Percentiles rank a stretch among this genome's conserved stretches.
These are phyloP conservation scores for Coniochaeta prunicola DNA, from an alignment of 2,329 filamentous ascomycete genomes.

Conservation along the genomic window DNA sequence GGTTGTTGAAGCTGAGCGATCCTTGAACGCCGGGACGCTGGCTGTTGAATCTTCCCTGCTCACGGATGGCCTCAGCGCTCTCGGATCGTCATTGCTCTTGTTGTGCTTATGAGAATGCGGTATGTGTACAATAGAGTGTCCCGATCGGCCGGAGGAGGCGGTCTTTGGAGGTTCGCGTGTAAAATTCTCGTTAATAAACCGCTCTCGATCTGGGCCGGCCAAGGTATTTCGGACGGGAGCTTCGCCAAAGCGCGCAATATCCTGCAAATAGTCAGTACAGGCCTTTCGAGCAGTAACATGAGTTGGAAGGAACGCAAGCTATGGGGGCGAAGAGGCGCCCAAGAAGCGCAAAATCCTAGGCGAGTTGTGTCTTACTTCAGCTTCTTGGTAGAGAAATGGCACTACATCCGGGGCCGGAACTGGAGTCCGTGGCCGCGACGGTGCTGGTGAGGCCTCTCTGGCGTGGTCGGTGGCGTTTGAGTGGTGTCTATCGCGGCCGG, in stretches of 20 bases:
- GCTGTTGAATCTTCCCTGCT: constrained; percentile 67
- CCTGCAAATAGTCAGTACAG: constrained; percentile 32
- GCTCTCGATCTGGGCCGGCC: constrained; percentile 61
- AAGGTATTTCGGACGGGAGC: constrained; percentile 67
- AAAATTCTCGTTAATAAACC: constrained; percentile 47
- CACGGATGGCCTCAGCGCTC: constrained; percentile 60
- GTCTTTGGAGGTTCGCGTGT: constrained; percentile 48
- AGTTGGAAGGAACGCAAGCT: not conserved
- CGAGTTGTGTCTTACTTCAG: constrained; percentile 49
- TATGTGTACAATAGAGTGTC: constrained; percentile 56
- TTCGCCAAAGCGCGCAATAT: constrained; percentile 70
- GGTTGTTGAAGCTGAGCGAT: constrained; percentile 38
- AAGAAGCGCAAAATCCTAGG: not conserved
- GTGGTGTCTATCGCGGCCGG: constrained; percentile 70
- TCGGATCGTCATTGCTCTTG: constrained; percentile 59
- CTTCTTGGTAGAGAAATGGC: constrained; percentile 93
- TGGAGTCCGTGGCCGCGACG: constrained; percentile 76
- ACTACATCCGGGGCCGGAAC: constrained; percentile 87
- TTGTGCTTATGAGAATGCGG: constrained; percentile 62
- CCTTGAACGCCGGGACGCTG: constrained; percentile 37
- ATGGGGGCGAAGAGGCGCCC: not conserved
- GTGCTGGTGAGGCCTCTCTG: constrained; percentile 66
- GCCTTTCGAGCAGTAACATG: not conserved
- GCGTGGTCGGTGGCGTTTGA: constrained; percentile 70
- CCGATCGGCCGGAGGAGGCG: constrained; percentile 54